phyloP scores from a whole-genome alignment of 768 basidiomycete genomes.

The Guyanaporus albipodus region DNA sequence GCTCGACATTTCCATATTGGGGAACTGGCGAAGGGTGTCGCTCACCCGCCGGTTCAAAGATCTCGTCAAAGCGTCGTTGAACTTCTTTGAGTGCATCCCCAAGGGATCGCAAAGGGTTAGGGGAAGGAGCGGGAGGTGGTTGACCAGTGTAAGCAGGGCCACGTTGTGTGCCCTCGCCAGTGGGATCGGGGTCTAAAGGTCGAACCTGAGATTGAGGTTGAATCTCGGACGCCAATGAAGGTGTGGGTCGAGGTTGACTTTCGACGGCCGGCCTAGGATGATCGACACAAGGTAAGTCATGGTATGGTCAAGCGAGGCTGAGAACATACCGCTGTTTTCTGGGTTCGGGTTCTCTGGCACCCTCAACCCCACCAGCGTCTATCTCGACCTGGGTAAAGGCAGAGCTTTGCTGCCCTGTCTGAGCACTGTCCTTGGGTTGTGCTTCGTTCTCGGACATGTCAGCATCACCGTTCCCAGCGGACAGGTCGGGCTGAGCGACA shows the following conservation, averaged over 20 bases:
- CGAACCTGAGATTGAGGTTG: slow-evolving; percentile 3
- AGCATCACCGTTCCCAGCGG: slow-evolving; percentile 23
- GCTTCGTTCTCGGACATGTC: slow-evolving; percentile 15
- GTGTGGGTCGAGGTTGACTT: slow-evolving; percentile 1
- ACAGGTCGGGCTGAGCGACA: slow-evolving; percentile 37
- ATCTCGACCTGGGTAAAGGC: slow-evolving; percentile 14
- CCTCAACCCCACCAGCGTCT: slow-evolving; percentile 17
- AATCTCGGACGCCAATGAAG: neutral
- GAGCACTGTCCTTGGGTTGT: slow-evolving; percentile 16
- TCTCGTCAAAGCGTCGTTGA: slow-evolving; percentile 78
- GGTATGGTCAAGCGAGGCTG: neutral
- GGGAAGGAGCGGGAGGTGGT: slow-evolving; percentile 32
- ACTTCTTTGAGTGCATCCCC: slow-evolving; percentile 84
- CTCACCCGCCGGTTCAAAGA: slow-evolving; percentile 46
- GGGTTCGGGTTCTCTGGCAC: slow-evolving; percentile 21
- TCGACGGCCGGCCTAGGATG: slow-evolving; percentile 12
- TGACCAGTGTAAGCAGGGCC: slow-evolving; percentile 40
- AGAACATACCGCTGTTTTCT: slow-evolving; percentile 15
- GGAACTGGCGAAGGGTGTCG: slow-evolving; percentile 30
- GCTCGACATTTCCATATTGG: slow-evolving; percentile 39
- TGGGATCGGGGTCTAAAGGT: slow-evolving; percentile 30
- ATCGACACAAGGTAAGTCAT: neutral
- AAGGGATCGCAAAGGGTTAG: slow-evolving; percentile 69
- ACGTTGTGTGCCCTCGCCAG: slow-evolving; percentile 42
- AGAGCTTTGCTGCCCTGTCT: slow-evolving; percentile 21